Evolutionary conservation across 2,329 filamentous ascomycete genomes (phyloP).

Genomic region (Rosellinia necatrix): DNA sequence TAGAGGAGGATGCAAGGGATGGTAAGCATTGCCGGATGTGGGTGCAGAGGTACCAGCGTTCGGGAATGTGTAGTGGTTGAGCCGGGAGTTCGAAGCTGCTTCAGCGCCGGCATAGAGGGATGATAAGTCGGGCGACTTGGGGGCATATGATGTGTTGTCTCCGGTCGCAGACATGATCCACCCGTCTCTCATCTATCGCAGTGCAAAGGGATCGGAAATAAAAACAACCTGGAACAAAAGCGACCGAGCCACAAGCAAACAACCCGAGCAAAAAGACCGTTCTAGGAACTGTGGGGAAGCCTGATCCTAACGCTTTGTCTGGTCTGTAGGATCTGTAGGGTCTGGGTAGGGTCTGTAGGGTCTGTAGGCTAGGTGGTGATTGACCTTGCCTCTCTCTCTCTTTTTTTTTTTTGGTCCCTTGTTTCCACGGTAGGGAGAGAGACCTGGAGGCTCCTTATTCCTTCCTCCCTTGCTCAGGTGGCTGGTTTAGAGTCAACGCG

Average conservation of each 20-base stretch:
- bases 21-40: conserved; percentile 26
- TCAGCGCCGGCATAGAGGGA: conserved; percentile 53
- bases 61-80: conserved; percentile 27
- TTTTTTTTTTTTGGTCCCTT: too few species aligned
- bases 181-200: conserved; percentile 22
- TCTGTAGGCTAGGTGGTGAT: too few species aligned
- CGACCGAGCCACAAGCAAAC: conserved; percentile 10
- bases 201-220: conserved; percentile 21
- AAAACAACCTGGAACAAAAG: conserved; percentile 22
- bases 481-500: conserved; percentile 15
- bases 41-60: conserved; percentile 29
- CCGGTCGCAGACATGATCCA: conserved; percentile 51
- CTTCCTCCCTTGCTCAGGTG: conserved; percentile 4
- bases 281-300: conserved; percentile 29
- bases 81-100: conserved; percentile 35
- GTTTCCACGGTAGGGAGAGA: too few species aligned
- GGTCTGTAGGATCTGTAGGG: too few species aligned
- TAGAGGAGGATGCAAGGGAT: conserved; percentile 37
- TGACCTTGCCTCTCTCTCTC: too few species aligned
- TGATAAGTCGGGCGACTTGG: conserved; percentile 64
- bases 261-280: too few species aligned
- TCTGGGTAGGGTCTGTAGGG: too few species aligned
- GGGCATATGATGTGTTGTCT: conserved; percentile 55
- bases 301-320: conserved; percentile 13
- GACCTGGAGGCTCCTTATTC: too few species aligned